These are phyloP conservation scores for Sorghum bicolor DNA, from an alignment of 176 grass and related monocot genomes.

Conservation along the genomic window DNA sequence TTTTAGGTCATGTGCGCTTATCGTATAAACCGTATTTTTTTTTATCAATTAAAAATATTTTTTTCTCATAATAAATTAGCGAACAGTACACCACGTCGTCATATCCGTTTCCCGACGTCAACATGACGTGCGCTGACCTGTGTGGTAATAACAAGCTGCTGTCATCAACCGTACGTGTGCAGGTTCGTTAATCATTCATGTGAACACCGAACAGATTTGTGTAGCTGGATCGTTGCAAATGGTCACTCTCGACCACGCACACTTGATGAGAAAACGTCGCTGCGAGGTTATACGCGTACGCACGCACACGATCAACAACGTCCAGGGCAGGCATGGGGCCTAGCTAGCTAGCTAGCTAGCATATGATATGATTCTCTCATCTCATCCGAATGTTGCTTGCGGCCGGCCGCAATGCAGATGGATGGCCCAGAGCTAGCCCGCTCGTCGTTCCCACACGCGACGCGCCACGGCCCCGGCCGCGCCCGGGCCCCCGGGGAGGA, in stretches of 20 bases:
- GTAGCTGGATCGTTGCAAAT: not conserved
- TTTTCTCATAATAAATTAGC: no score
- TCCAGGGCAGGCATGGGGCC: not conserved
- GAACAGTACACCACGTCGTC: no score
- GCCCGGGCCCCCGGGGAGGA: no score
- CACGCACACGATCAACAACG: not conserved
- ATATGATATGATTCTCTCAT: no score
- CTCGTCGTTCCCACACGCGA: constrained; percentile 1
- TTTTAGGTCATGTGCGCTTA: no score
- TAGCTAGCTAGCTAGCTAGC: no score
- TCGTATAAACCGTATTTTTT: no score
- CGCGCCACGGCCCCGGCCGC: not conserved
- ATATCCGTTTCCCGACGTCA: not conserved
- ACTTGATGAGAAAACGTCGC: not conserved
- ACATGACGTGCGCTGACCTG: not conserved
- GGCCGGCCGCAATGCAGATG: constrained; percentile 14
- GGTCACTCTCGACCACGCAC: not conserved
- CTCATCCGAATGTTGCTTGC: not conserved
- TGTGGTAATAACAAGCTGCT: not conserved
- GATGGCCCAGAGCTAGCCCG: not conserved
- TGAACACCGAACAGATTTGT: not conserved
- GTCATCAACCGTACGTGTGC: not conserved
- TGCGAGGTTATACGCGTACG: not conserved
- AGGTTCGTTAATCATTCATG: constrained; percentile 7
- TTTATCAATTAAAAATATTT: no score